Conservation (phyloP, 768 basidiomycete genomes). For the Leccinum obscurum region DNA sequence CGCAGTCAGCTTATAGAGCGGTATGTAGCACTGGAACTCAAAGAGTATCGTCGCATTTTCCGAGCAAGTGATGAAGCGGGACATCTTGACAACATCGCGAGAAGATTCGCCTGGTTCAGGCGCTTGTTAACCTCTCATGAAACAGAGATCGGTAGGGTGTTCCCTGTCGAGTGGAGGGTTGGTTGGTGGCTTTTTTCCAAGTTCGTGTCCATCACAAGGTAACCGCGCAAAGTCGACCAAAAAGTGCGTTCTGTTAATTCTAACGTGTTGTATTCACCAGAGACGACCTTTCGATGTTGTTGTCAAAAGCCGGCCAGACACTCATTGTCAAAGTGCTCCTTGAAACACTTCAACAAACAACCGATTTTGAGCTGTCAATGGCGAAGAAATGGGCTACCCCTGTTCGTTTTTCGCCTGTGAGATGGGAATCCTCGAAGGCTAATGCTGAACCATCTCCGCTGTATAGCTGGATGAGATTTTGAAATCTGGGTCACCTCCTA, state of each 20-base stretch:
- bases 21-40: slow-evolving; percentile 86
- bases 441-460: neutral
- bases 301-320: slow-evolving; percentile 74
- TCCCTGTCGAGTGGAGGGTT: slow-evolving; percentile 86
- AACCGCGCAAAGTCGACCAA: slow-evolving; percentile 1
- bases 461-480: slow-evolving; percentile 66
- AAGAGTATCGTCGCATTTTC: slow-evolving; percentile 96
- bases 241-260: neutral
- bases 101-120: slow-evolving; percentile 95
- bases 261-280: slow-evolving; percentile 38
- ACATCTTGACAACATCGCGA: slow-evolving; percentile 89
- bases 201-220: slow-evolving; percentile 93
- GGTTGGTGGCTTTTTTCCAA: slow-evolving; percentile 78
- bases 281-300: slow-evolving; percentile 77
- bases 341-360: slow-evolving; percentile 81
- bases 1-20: slow-evolving; percentile 81
- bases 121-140: slow-evolving; percentile 84
- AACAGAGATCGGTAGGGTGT: slow-evolving; percentile 78
- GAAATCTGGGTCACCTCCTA: slow-evolving; percentile 48
- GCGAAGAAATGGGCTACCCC: slow-evolving; percentile 79
- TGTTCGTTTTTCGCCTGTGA: slow-evolving; percentile 40
- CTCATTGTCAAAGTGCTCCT: slow-evolving; percentile 78
- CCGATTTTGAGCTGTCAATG: slow-evolving; percentile 86
- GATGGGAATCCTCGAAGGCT: neutral
- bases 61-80: slow-evolving; percentile 92